Conservation (phyloP, 1,139 yeast genomes). For the Yamadazyma friedrichii region DNA sequence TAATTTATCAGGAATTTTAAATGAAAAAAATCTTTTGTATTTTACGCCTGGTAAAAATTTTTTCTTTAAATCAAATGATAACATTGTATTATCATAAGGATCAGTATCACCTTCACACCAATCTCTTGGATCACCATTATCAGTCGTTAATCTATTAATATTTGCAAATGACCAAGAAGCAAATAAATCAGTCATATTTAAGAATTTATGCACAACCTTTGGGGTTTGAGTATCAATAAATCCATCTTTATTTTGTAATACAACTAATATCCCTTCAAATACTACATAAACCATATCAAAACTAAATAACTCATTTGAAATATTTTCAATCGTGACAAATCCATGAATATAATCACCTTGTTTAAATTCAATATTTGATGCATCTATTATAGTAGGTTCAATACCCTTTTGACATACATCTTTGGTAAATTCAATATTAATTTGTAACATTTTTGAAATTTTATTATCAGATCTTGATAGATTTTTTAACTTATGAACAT, state of each 20-base stretch:
- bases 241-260: constrained; percentile 28
- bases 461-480: constrained; percentile 27
- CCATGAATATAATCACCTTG: constrained; percentile 45
- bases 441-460: constrained; percentile 27
- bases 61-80: constrained; percentile 40
- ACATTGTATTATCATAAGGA: constrained; percentile 38
- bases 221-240: constrained; percentile 29
- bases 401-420: constrained; percentile 45
- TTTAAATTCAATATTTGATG: constrained; percentile 29
- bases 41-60: constrained; percentile 38
- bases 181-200: constrained; percentile 46
- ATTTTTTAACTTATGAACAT: constrained; percentile 41
- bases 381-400: constrained; percentile 30
- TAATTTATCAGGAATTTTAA: constrained; percentile 41
- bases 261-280: constrained; percentile 34
- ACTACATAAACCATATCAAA: constrained; percentile 44
- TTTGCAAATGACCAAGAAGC: constrained; percentile 51
- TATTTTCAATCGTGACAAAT: constrained; percentile 35
- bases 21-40: constrained; percentile 44
- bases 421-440: constrained; percentile 37
- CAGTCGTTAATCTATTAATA: constrained; percentile 44
- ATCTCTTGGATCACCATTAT: constrained; percentile 48
- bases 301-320: constrained; percentile 26
- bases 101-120: constrained; percentile 51
- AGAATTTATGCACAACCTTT: constrained; percentile 29